phyloP scores from a whole-genome alignment of 2,329 filamentous ascomycete genomes.

The Cladosporium sp. region DNA sequence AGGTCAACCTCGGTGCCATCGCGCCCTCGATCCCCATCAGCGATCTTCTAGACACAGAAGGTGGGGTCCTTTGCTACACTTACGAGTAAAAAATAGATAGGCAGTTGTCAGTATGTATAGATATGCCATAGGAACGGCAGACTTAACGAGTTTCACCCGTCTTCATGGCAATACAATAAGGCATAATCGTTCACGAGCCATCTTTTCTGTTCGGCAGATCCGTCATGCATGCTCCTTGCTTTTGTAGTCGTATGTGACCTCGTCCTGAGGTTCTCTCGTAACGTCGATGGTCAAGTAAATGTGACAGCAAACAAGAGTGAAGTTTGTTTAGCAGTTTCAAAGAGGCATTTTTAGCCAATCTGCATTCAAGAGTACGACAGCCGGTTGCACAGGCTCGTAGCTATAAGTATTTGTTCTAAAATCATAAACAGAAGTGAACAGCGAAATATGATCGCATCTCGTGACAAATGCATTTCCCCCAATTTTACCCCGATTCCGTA shows the following conservation, averaged over 20 bases:
- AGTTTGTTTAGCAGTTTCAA: background rate
- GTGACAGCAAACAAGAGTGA: background rate
- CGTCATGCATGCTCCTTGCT: no score
- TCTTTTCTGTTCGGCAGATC: no score
- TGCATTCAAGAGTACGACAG: background rate
- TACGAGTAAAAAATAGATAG: conserved; percentile 18
- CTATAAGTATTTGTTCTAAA: background rate
- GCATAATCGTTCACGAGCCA: no score
- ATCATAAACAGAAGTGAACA: background rate
- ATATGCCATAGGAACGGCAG: background rate
- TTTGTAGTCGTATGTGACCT: no score
- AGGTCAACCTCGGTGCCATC: conserved; percentile 25
- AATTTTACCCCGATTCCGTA: background rate
- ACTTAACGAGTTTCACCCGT: background rate
- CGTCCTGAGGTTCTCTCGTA: no score
- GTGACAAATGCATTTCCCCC: background rate
- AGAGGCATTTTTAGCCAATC: background rate
- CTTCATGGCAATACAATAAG: no score
- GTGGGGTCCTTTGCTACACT: conserved; percentile 27
- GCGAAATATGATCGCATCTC: background rate
- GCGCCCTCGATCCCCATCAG: conserved; percentile 23
- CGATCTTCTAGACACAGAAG: conserved; percentile 27
- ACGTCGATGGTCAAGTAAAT: background rate
- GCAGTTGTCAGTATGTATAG: background rate
- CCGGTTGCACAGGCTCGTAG: background rate